These are phyloP conservation scores for Phaeosphaeria sp. DNA, from an alignment of 2,329 filamentous ascomycete species.

Conservation along the genomic window DNA sequence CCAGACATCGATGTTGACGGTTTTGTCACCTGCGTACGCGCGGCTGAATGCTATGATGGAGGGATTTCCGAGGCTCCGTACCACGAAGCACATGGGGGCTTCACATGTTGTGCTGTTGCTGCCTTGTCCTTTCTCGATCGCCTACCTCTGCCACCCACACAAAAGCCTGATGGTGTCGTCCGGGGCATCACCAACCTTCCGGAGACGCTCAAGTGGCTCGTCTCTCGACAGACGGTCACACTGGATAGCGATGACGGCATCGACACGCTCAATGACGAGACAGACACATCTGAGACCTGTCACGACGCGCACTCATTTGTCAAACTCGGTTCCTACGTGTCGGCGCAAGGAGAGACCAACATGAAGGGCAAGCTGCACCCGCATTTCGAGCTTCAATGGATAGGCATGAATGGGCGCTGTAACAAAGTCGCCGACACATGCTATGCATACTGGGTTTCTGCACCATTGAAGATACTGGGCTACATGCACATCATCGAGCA, in stretches of 20 bases:
- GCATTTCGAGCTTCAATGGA: slow-evolving; percentile 62
- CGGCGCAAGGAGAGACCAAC: slow-evolving; percentile 32
- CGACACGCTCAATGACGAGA: slow-evolving; percentile 48
- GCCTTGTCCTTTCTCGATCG: slow-evolving; percentile 78
- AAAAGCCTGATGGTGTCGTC: slow-evolving; percentile 31
- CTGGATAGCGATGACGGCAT: slow-evolving; percentile 51
- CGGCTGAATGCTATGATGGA: slow-evolving; percentile 79
- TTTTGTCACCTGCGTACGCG: slow-evolving; percentile 73
- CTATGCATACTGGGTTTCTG: slow-evolving; percentile 91
- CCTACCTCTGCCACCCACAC: slow-evolving; percentile 48
- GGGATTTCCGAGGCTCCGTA: slow-evolving; percentile 80
- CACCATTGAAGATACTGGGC: slow-evolving; percentile 56
- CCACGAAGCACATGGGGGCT: slow-evolving; percentile 87
- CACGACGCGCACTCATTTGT: slow-evolving; percentile 50
- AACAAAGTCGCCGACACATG: slow-evolving; percentile 96
- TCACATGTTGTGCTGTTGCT: slow-evolving; percentile 86
- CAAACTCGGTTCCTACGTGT: slow-evolving; percentile 37
- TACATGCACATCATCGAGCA: slow-evolving; percentile 64
- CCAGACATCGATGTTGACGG: slow-evolving; percentile 77
- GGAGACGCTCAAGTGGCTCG: slow-evolving; percentile 55
- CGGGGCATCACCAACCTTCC: slow-evolving; percentile 49
- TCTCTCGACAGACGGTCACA: slow-evolving; percentile 54
- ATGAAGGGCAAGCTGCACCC: slow-evolving; percentile 64
- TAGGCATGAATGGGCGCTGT: slow-evolving; percentile 87
- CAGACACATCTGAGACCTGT: slow-evolving; percentile 49